Percentiles rank a stretch among this genome's conserved stretches.
phyloP scores from a whole-genome alignment of 495 filamentous ascomycete species.

The Penicillium bialowiezense region DNA sequence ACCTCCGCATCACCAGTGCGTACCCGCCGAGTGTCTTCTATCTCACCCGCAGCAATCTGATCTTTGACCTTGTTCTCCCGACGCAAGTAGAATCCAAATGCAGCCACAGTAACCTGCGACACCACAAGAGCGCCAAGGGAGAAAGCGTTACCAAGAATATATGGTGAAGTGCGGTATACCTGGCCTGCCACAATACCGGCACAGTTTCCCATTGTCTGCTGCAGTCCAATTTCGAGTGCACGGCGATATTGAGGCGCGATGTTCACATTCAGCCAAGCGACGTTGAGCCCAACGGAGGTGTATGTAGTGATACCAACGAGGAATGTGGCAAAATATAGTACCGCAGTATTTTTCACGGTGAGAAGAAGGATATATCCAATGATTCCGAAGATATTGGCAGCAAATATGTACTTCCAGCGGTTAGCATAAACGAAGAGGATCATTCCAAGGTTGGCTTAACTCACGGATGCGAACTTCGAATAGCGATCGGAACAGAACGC shows the following conservation, averaged over 20 bases:
- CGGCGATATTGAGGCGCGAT: conserved; percentile 56
- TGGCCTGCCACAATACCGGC: conserved; percentile 54
- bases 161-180: conserved; percentile 50
- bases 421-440: conserved; percentile 4
- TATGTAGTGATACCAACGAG: conserved; percentile 52
- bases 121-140: conserved; percentile 44
- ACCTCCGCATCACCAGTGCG: conserved; percentile 45
- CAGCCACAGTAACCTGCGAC: conserved; percentile 33
- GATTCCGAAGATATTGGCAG: conserved; percentile 44
- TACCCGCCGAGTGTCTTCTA: conserved; percentile 40
- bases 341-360: conserved; percentile 30
- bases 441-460: not conserved
- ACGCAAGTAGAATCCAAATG: conserved; percentile 40
- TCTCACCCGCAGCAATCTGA: conserved; percentile 36
- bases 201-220: conserved; percentile 57
- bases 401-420: conserved; percentile 32
- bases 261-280: conserved; percentile 58
- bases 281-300: conserved; percentile 47
- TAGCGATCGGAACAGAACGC: conserved; percentile 40
- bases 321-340: conserved; percentile 57
- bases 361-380: conserved; percentile 53
- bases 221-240: conserved; percentile 53
- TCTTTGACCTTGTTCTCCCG: conserved; percentile 41
- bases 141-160: conserved; percentile 48
- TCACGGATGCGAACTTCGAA: conserved; percentile 36